Base-by-base conservation (phyloP, 306 rosid species). In the Luffa aegyptiaca region DNA sequence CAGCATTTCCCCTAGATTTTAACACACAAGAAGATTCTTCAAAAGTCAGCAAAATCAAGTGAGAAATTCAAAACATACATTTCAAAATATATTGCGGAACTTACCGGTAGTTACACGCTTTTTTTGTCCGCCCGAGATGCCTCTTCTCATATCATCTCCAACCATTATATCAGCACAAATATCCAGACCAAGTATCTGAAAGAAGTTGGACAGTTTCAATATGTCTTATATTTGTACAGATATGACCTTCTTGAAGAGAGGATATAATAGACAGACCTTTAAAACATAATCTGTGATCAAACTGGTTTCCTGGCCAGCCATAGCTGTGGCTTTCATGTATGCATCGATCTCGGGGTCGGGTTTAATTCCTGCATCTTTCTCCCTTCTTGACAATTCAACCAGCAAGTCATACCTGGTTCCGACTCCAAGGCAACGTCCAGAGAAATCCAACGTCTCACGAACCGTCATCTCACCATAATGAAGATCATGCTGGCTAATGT, bases 401-500 rank as follows among this genome's bases (percentile, higher is more conserved):
- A 90, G 80, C 64, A 90, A 64, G 6, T 89, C 97, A 86, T 88
- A 86, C 70, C 94, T 86, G 35, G 91, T 90, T 77, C 97, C 97
- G 10, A 90, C 90, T 82, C 97, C 94, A 49, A 90, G 84, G 82
- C 89, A 87, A 33, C 90, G 94, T 63, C 90, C 90, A 1, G 97
- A 86, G 74, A 92, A 92, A 72, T 92, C 91, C n/a, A 90, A 68
- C 5, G 94, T 90, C 85, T 92, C 97, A 80, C 91, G 87, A 3
- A 92, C 94, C 63, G 94, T 88, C 97, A 92, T 87, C 86, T 90
- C 94, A 42, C 94, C 93, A 33, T 88, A 85, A 65, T 92, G 97
- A 87, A 94, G 97, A 88, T 90, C 94, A 49, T 92, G 89, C 71
- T 90, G 97, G 77, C 98, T 92, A 49, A 94, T 92, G 73, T 92